Evolutionary conservation across 1,284 basidiomycete species (phyloP).

Genomic region (Fistulina hepatica): DNA sequence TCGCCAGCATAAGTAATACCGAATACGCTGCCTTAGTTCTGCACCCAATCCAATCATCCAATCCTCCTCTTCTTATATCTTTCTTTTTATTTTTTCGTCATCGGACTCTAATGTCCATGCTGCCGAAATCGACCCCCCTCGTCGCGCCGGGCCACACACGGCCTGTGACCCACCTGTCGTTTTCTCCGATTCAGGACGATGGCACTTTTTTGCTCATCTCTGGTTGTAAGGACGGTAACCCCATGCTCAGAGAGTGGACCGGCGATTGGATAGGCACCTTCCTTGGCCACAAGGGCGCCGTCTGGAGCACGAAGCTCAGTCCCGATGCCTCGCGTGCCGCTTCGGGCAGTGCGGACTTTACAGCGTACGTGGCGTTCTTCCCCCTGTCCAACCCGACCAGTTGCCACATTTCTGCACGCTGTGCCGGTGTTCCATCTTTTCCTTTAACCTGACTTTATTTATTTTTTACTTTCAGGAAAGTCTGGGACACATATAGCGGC

Average conservation of each 20-base stretch:
- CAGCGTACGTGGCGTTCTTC: constrained; percentile 58
- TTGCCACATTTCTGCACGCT: no score
- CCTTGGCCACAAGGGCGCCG: constrained; percentile 96
- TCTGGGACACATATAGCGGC: constrained; percentile 96
- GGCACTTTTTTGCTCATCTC: constrained; percentile 82
- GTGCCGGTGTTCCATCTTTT: not conserved
- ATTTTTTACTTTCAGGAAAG: constrained; percentile 51
- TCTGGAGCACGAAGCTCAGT: constrained; percentile 96
- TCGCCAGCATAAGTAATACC: no score
- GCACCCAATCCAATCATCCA: no score
- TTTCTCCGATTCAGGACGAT: constrained; percentile 78
- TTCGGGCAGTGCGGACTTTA: constrained; percentile 95
- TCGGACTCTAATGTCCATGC: constrained; percentile 36
- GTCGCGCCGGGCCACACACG: constrained; percentile 75
- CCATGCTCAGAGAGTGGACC: constrained; percentile 93
- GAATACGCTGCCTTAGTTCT: no score
- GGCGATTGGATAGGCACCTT: constrained; percentile 99
- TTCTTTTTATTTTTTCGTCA: not conserved
- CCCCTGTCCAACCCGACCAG: constrained; percentile 1
- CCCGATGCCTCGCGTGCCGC: constrained; percentile 78
- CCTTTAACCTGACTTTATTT: not conserved
- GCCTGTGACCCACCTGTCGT: constrained; percentile 90
- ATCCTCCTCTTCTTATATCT: no score
- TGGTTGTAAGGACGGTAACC: constrained; percentile 94
- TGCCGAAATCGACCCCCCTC: constrained; percentile 58